Conservation (phyloP, 73 alveolate genomes). For the Paramecium bursaria region DNA sequence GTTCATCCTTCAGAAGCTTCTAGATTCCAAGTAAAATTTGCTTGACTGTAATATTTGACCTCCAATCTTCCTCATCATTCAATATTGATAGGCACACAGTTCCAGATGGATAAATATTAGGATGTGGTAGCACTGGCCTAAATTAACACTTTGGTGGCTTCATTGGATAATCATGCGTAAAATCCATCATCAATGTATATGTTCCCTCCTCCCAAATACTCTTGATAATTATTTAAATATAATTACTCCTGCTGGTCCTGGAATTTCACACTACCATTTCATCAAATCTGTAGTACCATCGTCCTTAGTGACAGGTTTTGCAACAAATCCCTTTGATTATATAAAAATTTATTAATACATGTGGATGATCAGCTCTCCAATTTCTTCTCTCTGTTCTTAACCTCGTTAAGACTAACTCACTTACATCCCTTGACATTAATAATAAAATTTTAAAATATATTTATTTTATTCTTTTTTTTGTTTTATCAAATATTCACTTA, state of each 20-base stretch:
- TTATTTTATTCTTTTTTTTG: too few species aligned
- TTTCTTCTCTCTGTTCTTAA: slow-evolving; percentile 58
- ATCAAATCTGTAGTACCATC: slow-evolving; percentile 65
- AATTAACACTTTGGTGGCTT: slow-evolving; percentile 86
- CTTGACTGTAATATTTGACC: slow-evolving; percentile 79
- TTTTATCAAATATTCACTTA: too few species aligned
- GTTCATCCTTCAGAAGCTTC: slow-evolving; percentile 78
- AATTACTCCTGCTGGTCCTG: slow-evolving; percentile 72
- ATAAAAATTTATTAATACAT: slow-evolving; percentile 26
- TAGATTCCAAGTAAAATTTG: slow-evolving; percentile 80
- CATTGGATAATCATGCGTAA: slow-evolving; percentile 82
- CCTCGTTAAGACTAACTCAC: slow-evolving; percentile 67
- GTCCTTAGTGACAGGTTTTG: slow-evolving; percentile 67
- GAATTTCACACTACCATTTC: slow-evolving; percentile 68
- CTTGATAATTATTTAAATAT: too few species aligned
- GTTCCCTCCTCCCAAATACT: slow-evolving; percentile 84
- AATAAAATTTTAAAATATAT: too few species aligned
- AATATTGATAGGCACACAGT: slow-evolving; percentile 82
- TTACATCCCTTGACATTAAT: slow-evolving; percentile 62
- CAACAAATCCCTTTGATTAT: slow-evolving; percentile 62
- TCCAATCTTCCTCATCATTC: slow-evolving; percentile 88
- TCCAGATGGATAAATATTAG: slow-evolving; percentile 85
- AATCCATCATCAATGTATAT: slow-evolving; percentile 77
- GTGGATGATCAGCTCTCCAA: slow-evolving; percentile 72
- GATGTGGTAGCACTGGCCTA: slow-evolving; percentile 81